phyloP scores from a whole-genome alignment of 2,329 filamentous ascomycete species.

The Volutella citrinella region DNA sequence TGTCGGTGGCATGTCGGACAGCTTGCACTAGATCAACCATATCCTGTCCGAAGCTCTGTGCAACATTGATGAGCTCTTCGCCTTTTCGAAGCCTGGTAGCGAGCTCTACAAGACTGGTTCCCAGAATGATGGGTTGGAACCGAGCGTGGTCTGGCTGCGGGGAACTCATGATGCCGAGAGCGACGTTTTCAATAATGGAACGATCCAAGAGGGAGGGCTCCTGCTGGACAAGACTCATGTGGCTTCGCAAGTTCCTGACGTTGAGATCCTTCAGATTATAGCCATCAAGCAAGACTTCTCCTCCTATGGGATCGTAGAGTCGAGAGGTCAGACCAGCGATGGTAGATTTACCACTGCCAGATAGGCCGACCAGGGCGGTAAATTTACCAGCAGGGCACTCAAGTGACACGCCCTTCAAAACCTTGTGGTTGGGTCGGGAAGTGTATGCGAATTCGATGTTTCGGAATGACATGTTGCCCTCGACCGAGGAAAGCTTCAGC shows the following conservation, averaged over 20 bases:
- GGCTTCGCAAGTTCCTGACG: slow-evolving; percentile 39
- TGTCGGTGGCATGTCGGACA: slow-evolving; percentile 48
- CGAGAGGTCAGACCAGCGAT: slow-evolving; percentile 53
- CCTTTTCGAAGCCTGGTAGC: slow-evolving; percentile 51
- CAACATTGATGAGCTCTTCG: slow-evolving; percentile 42
- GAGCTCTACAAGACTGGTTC: slow-evolving; percentile 47
- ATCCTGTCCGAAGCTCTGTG: slow-evolving; percentile 40
- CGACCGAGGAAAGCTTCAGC: slow-evolving; percentile 41
- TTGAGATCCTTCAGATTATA: slow-evolving; percentile 47
- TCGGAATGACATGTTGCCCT: slow-evolving; percentile 35
- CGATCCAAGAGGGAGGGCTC: slow-evolving; percentile 43
- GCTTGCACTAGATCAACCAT: slow-evolving; percentile 50
- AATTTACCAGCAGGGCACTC: slow-evolving; percentile 45
- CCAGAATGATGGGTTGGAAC: slow-evolving; percentile 46
- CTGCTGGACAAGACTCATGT: slow-evolving; percentile 44
- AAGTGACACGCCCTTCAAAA: slow-evolving; percentile 45
- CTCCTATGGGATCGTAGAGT: slow-evolving; percentile 54
- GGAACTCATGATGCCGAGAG: slow-evolving; percentile 46
- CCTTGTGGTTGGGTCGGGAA: slow-evolving; percentile 38
- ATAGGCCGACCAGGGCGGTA: slow-evolving; percentile 57
- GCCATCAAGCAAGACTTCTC: slow-evolving; percentile 46
- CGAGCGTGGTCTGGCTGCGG: slow-evolving; percentile 34
- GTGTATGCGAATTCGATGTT: slow-evolving; percentile 44
- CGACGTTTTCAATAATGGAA: slow-evolving; percentile 50
- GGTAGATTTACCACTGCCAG: slow-evolving; percentile 57